Evolutionary conservation across 2,329 filamentous ascomycete species (phyloP), one percentile per base, ranked within the genome.

Genomic region (Colletotrichum sp.): DNA sequence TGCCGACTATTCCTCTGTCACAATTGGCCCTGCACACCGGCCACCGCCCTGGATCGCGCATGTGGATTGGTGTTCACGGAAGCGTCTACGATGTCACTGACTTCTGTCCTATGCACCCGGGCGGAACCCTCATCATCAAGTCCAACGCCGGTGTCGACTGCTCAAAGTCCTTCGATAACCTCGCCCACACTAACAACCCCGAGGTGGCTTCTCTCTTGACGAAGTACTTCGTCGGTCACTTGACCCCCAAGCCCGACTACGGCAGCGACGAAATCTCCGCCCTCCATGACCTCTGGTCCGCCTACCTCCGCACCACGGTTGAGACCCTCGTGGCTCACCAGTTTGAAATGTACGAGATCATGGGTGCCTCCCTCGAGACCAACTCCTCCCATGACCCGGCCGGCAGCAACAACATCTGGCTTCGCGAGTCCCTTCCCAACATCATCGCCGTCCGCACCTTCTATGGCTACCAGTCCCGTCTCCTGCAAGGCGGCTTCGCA

Each of bases 71-170:
- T 6, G 88, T 91, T 0, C 88, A 90, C 72, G 89, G 89, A 6
- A 87, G 85, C 55, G 89, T 88, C 2, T 90, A 91, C 79, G 88
- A 90, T 71, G 85, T 91, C 7, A 90, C 88, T 0, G 88, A 90
- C 76, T 90, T 90, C 76, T 83, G 84, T 8, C 86, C 88, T 0
- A 90, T 90, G 87, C 89, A 91, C 68, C 89, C 89, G 0, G 89
- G 89, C 6, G 89, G 88, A 10, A 89, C 87, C 0, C 83, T 90
- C 15, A 90, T 90, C 76, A 86, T 91, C 78, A 88, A 88, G 76
- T 89, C 87, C 4, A 90, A 90, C 71, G 89, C 89, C 0, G 89
- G 89, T n/a, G 86, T 89, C 0, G 89, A 91, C 78, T 90, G 89
- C 74, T 85, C 86, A 8, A 85, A 86, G 76, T 88, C 88, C 0